These are phyloP conservation scores for Alternaria solani DNA, from an alignment of 2,329 filamentous ascomycete species.

Conservation along the genomic window DNA sequence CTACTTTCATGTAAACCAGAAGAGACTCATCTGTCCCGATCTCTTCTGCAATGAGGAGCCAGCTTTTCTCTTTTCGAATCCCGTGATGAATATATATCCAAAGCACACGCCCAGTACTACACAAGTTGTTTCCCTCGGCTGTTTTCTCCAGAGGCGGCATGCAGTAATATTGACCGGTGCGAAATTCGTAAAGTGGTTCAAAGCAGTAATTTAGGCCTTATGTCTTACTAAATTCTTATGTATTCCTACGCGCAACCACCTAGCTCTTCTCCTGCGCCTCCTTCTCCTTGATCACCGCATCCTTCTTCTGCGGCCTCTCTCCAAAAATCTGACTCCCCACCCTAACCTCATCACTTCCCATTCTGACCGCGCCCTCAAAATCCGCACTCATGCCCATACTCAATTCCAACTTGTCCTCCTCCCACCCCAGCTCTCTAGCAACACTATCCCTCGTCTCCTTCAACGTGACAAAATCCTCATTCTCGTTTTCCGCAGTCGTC, in stretches of 20 bases:
- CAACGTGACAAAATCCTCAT: slow-evolving; percentile 84
- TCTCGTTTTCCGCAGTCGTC: slow-evolving; percentile 76
- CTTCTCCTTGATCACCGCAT: slow-evolving; percentile 70
- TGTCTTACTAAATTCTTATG: too few species aligned
- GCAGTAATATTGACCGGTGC: too few species aligned
- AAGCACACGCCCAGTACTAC: too few species aligned
- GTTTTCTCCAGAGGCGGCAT: too few species aligned
- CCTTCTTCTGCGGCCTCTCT: slow-evolving; percentile 76
- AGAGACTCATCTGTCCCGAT: too few species aligned
- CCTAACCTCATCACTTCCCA: slow-evolving; percentile 89
- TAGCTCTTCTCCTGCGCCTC: slow-evolving; percentile 26
- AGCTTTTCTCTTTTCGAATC: too few species aligned
- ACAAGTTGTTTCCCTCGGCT: too few species aligned
- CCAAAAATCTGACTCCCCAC: slow-evolving; percentile 97
- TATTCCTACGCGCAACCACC: background rate
- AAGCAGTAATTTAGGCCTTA: too few species aligned
- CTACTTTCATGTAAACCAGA: too few species aligned
- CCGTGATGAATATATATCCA: too few species aligned
- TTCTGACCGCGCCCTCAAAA: slow-evolving; percentile 83
- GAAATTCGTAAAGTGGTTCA: too few species aligned
- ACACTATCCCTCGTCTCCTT: slow-evolving; percentile 75
- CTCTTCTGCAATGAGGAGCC: too few species aligned
- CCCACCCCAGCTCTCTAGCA: slow-evolving; percentile 65
- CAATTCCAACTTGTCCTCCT: slow-evolving; percentile 73
- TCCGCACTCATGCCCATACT: slow-evolving; percentile 99